Base-by-base conservation (phyloP, 2,329 filamentous ascomycete genomes). In the Xylaria sp. region DNA sequence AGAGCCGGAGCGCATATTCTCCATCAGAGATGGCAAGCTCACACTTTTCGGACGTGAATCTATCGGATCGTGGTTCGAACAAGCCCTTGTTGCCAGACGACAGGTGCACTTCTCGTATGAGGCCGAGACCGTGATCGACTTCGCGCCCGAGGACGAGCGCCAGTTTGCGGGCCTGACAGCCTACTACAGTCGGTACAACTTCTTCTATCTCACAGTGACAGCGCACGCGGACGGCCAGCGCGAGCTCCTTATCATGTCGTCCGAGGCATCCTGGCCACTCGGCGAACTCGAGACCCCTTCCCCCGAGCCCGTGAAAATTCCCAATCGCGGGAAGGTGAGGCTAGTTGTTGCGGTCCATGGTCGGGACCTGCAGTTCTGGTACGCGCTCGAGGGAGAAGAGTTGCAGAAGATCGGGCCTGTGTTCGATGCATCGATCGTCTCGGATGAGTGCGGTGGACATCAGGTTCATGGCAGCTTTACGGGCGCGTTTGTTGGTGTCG, bases 161-260 rank as follows among this genome's bases (percentile, higher is more conserved):
- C 79, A 85, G 64, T 86, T 84, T 60, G 83, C 84, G 0, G 84
- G 84, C 0, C 72, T 87, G 6, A 81, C 80, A 10, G 81, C 82
- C 0, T 87, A 87, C 70, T 87, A 87, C 72, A 83, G 80, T 67
- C 81, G 83, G 2, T 86, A 76, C 73, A 87, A 87, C 71, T 87
- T 86, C 71, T 86, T 85, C 74, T 87, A 86, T 65, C 75, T 87
- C 4, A 78, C 81, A 0, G 80, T 87, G 1, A 83, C 83, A 2
- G 83, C 83, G 0, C 73, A 83, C 65, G 73, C 78, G 0, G 78
- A 84, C 57, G 83, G 83, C 0, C 74, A 80, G 62, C 78, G 84
- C 8, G 83, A 87, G 69, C 73, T 87, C 6, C 76, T 84, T 13
- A 78, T 86, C 58, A 70, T 84, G 68, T 76, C 75, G 18, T 85